Evolutionary conservation across 108 stramenopile species (phyloP).

Genomic region (Fragilariopsis cylindrus): DNA sequence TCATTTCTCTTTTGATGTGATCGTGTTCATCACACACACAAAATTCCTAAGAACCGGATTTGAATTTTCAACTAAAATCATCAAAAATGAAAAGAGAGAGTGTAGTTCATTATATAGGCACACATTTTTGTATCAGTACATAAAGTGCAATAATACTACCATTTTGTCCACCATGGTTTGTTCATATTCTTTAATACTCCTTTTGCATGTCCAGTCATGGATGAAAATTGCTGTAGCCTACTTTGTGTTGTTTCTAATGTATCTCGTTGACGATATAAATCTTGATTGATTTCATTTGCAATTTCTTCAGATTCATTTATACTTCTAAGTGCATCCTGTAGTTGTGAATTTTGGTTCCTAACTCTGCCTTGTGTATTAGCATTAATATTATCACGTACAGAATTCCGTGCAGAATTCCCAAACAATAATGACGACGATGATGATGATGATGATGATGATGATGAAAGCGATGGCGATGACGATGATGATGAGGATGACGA

Average conservation of each 20-base stretch:
- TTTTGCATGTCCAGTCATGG: slow-evolving; percentile 33
- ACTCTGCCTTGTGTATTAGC: slow-evolving; percentile 17
- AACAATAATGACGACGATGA: no score
- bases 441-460: no score
- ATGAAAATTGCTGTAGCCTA: slow-evolving; percentile 14
- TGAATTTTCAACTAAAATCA: no score
- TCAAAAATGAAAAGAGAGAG: no score
- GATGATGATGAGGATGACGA: neutral
- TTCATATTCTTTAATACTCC: slow-evolving; percentile 25
- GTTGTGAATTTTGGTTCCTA: slow-evolving; percentile 16
- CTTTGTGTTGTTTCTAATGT: slow-evolving; percentile 24
- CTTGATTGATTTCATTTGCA: slow-evolving; percentile 23
- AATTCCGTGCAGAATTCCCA: no score
- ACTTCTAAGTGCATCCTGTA: slow-evolving; percentile 25
- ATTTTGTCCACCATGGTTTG: slow-evolving; percentile 18
- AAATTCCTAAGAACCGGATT: no score
- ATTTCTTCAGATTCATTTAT: slow-evolving; percentile 27
- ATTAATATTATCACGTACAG: neutral
- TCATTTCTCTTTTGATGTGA: no score
- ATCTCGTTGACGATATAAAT: slow-evolving; percentile 30
- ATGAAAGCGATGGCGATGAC: neutral
- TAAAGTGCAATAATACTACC: neutral
- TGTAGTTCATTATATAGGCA: no score
- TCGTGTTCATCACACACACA: no score
- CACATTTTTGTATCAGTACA: no score